Percentiles rank a stretch among this genome's conserved stretches.
Conservation (phyloP, 2,329 filamentous ascomycete species). For the Aspergillus flavus region DNA sequence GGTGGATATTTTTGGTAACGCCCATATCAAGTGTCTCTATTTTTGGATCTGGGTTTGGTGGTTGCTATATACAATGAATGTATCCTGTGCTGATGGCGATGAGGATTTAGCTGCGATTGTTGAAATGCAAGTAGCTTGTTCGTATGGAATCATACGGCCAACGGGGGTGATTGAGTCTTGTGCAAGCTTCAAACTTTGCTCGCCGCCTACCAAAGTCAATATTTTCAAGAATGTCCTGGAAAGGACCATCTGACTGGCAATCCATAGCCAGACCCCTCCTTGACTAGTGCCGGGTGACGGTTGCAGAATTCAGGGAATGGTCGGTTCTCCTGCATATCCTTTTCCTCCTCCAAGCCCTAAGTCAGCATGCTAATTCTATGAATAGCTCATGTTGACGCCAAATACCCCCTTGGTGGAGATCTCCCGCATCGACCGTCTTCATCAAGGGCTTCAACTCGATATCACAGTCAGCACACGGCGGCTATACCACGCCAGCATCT, state of each 20-base stretch:
- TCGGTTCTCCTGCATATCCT: not conserved
- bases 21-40: not conserved
- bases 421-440: not conserved
- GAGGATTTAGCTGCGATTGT: not conserved
- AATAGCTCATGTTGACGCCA: not conserved
- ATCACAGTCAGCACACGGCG: not conserved
- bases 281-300: not conserved
- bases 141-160: not conserved
- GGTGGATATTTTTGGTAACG: slow-evolving; percentile 6
- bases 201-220: not conserved
- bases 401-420: not conserved
- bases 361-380: not conserved
- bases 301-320: not conserved
- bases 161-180: not conserved
- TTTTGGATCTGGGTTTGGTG: not conserved
- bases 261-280: not conserved
- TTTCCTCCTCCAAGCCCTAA: not conserved
- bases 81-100: not conserved
- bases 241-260: not conserved
- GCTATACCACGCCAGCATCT: not conserved
- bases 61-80: not conserved
- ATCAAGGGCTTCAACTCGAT: not conserved
- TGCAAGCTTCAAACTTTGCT: not conserved
- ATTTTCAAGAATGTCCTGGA: not conserved
- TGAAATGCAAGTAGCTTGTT: not conserved